A percentile compares a stretch with the other conserved stretches of the same genome.
These are phyloP conservation scores for Aspergillus intermedius DNA, from an alignment of 2,329 filamentous ascomycete species.

Conservation along the genomic window DNA sequence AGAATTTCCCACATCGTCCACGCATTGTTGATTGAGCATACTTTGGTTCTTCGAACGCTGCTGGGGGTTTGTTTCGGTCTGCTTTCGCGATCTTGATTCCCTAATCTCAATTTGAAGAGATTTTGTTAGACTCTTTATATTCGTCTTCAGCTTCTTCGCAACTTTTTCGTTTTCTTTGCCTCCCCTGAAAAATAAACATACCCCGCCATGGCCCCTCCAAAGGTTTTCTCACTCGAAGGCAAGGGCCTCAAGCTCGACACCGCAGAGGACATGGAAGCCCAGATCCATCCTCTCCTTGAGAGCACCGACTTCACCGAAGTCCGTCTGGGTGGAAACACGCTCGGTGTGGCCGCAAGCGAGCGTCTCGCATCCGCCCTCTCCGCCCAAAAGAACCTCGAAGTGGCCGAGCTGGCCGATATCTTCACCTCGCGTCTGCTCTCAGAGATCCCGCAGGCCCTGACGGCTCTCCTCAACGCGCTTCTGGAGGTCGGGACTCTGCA, in stretches of 20 bases:
- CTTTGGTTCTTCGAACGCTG: background rate
- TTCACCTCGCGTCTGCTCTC: conserved; percentile 89
- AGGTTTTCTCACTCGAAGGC: conserved; percentile 78
- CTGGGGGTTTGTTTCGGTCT: background rate
- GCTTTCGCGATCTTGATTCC: conserved; percentile 2
- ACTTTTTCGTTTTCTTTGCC: background rate
- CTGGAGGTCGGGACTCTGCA: conserved; percentile 79
- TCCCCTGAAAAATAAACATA: conserved; percentile 18
- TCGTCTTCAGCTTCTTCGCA: background rate
- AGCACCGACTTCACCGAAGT: conserved; percentile 71
- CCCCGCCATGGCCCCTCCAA: conserved; percentile 48
- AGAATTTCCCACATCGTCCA: background rate
- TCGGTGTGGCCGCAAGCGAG: conserved; percentile 82
- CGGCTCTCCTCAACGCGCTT: conserved; percentile 75
- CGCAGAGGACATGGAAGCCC: conserved; percentile 74
- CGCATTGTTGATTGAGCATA: background rate
- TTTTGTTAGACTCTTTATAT: background rate
- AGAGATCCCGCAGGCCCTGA: conserved; percentile 88
- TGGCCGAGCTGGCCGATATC: conserved; percentile 91
- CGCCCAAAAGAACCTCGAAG: conserved; percentile 73
- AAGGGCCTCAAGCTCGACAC: conserved; percentile 89
- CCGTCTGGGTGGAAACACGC: conserved; percentile 79
- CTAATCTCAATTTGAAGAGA: background rate
- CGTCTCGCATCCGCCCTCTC: conserved; percentile 75
- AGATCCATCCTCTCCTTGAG: conserved; percentile 68